Conservation (phyloP, 495 filamentous ascomycete species). For the Trichoderma gamsii region DNA sequence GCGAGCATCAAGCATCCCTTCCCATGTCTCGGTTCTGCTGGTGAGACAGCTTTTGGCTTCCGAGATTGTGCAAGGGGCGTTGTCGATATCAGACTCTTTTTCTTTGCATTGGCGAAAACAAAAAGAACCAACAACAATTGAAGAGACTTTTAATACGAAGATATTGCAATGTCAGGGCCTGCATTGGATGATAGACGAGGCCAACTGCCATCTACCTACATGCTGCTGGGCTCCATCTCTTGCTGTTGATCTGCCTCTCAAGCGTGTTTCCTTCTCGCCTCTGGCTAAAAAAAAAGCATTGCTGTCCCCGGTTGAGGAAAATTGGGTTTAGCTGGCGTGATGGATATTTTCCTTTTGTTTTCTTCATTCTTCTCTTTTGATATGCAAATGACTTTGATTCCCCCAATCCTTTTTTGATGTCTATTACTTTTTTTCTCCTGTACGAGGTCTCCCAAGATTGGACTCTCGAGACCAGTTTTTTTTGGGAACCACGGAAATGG, state of each 20-base stretch:
- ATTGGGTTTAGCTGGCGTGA: background rate
- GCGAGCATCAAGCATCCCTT: background rate
- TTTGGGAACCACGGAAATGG: background rate
- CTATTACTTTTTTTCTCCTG: background rate
- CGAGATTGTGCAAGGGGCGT: background rate
- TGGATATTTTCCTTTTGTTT: background rate
- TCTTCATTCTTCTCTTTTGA: background rate
- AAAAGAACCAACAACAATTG: background rate
- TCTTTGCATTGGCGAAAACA: background rate
- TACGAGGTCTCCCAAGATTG: background rate
- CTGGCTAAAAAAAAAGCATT: background rate
- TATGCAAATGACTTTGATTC: constrained; percentile 10
- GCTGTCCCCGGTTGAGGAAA: background rate
- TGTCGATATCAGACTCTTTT: background rate
- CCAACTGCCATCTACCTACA: background rate
- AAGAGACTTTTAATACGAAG: background rate
- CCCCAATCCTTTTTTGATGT: background rate
- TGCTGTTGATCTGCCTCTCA: background rate
- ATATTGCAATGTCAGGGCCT: background rate
- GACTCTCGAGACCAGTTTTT: background rate
- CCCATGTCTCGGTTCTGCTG: background rate
- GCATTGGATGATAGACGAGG: background rate
- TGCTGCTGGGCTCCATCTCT: background rate
- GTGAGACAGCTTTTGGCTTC: background rate
- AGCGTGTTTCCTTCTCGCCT: background rate